Evolutionary conservation across 495 filamentous ascomycete genomes (phyloP).

Genomic region (Amorphotheca resinae): DNA sequence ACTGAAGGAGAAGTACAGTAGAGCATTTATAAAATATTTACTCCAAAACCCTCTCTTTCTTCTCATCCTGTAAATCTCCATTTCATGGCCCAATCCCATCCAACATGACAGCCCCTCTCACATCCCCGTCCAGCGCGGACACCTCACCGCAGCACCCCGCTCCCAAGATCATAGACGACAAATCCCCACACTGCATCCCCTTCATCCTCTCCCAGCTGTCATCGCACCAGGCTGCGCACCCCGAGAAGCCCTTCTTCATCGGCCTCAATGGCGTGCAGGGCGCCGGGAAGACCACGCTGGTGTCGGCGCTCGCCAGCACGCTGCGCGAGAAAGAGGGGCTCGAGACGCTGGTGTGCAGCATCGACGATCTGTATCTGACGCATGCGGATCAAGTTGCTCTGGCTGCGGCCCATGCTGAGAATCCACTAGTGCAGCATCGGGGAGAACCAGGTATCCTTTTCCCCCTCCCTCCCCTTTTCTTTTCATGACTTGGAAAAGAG

Average conservation of each 20-base stretch:
- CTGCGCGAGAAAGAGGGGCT: conserved; percentile 49
- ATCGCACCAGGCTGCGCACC: conserved; percentile 27
- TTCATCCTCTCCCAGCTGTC: conserved; percentile 62
- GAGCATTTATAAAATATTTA: too few species aligned
- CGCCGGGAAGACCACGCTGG: conserved; percentile 83
- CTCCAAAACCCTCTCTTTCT: too few species aligned
- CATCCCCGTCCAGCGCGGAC: background rate
- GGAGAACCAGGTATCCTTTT: conserved; percentile 53
- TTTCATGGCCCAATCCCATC: too few species aligned
- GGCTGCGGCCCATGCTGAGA: conserved; percentile 49
- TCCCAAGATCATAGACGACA: conserved; percentile 63
- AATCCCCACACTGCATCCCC: conserved; percentile 73
- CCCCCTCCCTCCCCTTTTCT: background rate
- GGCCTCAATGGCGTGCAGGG: conserved; percentile 66
- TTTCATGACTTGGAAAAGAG: background rate
- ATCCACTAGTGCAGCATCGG: conserved; percentile 67
- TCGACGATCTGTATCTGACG: conserved; percentile 84
- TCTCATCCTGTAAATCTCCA: too few species aligned
- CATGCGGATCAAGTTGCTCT: conserved; percentile 60
- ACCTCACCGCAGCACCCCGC: too few species aligned
- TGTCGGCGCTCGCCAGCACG: conserved; percentile 52
- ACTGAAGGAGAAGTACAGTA: too few species aligned
- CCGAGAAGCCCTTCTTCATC: conserved; percentile 39
- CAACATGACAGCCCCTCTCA: background rate
- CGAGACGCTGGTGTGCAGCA: conserved; percentile 64